Percentiles rank a stretch among this genome's conserved stretches.
phyloP scores from a whole-genome alignment of 768 basidiomycete genomes.

The Amanita exitialis region DNA sequence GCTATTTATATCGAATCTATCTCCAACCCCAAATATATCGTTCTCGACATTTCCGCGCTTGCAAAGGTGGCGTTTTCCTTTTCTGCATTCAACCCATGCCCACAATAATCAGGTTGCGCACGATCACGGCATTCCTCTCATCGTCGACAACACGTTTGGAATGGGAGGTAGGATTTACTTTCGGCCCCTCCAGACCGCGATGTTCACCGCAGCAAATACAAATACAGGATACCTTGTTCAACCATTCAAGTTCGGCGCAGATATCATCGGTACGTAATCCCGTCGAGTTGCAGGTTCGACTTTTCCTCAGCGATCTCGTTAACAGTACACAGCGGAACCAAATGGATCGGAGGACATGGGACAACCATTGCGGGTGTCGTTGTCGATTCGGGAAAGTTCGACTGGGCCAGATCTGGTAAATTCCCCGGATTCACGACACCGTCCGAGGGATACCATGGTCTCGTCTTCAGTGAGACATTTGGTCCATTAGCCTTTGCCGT shows the following conservation, averaged over 20 bases:
- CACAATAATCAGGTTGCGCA: conserved; percentile 47
- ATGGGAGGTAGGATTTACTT: conserved; percentile 38
- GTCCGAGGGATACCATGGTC: conserved; percentile 67
- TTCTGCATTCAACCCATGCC: not conserved
- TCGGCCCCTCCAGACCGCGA: conserved; percentile 10
- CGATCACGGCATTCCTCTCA: conserved; percentile 59
- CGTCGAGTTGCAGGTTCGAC: too few relatives aligned
- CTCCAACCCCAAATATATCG: conserved; percentile 67
- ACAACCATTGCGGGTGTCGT: conserved; percentile 73
- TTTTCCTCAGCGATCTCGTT: not conserved
- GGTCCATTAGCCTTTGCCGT: conserved; percentile 54
- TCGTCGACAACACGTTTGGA: conserved; percentile 77
- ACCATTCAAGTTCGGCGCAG: conserved; percentile 68
- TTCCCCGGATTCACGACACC: conserved; percentile 73
- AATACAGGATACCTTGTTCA: conserved; percentile 45
- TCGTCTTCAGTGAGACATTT: conserved; percentile 57
- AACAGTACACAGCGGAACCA: conserved; percentile 66
- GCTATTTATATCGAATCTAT: conserved; percentile 70
- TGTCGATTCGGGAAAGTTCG: conserved; percentile 67
- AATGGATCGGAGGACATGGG: conserved; percentile 81
- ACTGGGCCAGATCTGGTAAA: conserved; percentile 57
- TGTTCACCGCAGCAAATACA: not conserved
- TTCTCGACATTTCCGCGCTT: conserved; percentile 58
- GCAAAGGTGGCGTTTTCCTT: conserved; percentile 38
- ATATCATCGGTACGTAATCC: conserved; percentile 52